phyloP scores from a whole-genome alignment of 1,139 yeast species.

The Magnusiomyces ingens region DNA sequence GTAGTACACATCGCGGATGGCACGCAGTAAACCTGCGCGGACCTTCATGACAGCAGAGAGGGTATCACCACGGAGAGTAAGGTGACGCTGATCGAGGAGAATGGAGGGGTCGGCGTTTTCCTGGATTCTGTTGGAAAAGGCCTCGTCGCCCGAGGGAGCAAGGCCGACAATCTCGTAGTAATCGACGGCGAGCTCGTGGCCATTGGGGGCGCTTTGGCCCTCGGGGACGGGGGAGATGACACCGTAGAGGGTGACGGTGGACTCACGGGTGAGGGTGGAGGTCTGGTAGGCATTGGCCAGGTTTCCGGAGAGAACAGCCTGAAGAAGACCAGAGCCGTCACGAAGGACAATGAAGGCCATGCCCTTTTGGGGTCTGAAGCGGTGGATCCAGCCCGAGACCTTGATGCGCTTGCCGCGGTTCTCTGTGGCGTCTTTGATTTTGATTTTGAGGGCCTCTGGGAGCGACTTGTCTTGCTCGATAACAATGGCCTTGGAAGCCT shows the following conservation, averaged over 20 bases:
- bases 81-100: conserved; percentile 89
- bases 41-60: conserved; percentile 93
- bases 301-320: conserved; percentile 83
- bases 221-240: conserved; percentile 78
- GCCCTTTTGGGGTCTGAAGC: conserved; percentile 89
- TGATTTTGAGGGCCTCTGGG: conserved; percentile 62
- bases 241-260: conserved; percentile 77
- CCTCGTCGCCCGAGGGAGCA: conserved; percentile 95
- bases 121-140: conserved; percentile 89
- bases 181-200: conserved; percentile 88
- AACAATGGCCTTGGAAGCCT: conserved; percentile 62
- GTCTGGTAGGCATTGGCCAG: conserved; percentile 88
- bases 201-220: conserved; percentile 97
- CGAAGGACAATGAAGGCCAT: conserved; percentile 84
- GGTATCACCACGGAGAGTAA: conserved; percentile 91
- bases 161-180: conserved; percentile 81
- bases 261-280: conserved; percentile 76
- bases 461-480: conserved; percentile 66
- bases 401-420: conserved; percentile 56
- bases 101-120: conserved; percentile 92
- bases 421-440: conserved; percentile 50
- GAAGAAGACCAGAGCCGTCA: conserved; percentile 91
- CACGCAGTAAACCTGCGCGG: conserved; percentile 67
- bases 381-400: conserved; percentile 94
- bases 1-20: conserved; percentile 68